A percentile compares a stretch with the other conserved stretches of the same genome.
Conservation (phyloP, 148 eudicot genomes). For the Rheum nobile region DNA sequence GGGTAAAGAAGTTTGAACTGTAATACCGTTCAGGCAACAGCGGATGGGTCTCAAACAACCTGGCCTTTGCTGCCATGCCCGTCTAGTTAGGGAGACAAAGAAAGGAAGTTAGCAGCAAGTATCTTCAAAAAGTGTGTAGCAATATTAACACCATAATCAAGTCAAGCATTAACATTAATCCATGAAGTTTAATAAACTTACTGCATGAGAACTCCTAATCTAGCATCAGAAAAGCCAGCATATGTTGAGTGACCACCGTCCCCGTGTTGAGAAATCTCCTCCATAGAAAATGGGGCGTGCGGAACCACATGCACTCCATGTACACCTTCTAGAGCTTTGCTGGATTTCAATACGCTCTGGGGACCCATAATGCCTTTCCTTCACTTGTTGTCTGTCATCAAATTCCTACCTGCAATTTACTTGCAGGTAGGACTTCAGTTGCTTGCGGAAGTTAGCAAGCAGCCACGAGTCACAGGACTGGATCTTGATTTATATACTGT, state of each 20-base stretch:
- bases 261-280: conserved; percentile 52
- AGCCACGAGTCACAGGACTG: background rate
- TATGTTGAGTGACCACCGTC: conserved; percentile 25
- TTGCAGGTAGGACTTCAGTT: conserved; percentile 7
- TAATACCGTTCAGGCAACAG: conserved; percentile 49
- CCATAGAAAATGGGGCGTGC: conserved; percentile 59
- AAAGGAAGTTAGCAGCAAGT: background rate
- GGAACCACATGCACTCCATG: conserved; percentile 76
- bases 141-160: background rate
- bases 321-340: conserved; percentile 58
- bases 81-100: conserved; percentile 23
- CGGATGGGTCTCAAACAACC: conserved; percentile 66
- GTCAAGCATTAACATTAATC: background rate
- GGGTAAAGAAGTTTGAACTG: background rate
- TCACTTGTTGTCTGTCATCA: background rate
- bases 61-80: conserved; percentile 78
- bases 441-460: background rate
- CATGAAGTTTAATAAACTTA: conserved; percentile 23
- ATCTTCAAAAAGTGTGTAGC: background rate
- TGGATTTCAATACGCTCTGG: conserved; percentile 32
- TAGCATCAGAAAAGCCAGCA: conserved; percentile 19
- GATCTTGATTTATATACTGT: background rate
- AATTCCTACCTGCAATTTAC: conserved; percentile 8
- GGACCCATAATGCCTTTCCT: conserved; percentile 35
- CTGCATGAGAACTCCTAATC: conserved; percentile 39